Evolutionary conservation across 129 eudicot genomes (phyloP), one percentile per base, ranked within the genome.

Genomic region (Sambucus nigra): DNA sequence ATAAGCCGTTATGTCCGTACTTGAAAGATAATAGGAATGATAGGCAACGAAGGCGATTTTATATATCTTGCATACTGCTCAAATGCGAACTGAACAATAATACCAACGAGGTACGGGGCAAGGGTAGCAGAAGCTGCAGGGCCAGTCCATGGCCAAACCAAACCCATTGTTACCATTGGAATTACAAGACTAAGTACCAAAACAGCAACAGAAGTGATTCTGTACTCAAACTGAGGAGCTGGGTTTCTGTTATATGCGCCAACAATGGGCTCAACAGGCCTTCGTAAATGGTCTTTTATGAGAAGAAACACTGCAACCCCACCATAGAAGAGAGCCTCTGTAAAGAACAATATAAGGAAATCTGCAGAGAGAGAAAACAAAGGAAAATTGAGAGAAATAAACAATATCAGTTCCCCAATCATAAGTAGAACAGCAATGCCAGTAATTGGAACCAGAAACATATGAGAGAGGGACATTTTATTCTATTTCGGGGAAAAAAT

Each of bases 61-160:
- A 70, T 38, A 73, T 79, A 74, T 81, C 73, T 76, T 24, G 98
- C 84, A 72, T 91, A 91, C 77, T 82, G 98, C 81, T 91, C 98
- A 44, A 91, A 91, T 18, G 95, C 86, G 60, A 81, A 85, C 73
- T 91, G 98, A 23, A 91, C 98, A 40, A 91, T 76, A 17, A 91
- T 85, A 53, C 98, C 98, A 61, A 91, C 98, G 71, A 91, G 94
- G 66, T 91, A 91, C 0, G 98, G 98, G 28, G 98, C 98, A 27
- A 91, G 86, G 40, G 98, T 82, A 64, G 98, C 98, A 16, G 98
- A 91, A 69, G 98, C 98, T 45, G 98, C 98, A 40, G 98, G 98
- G 39, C 98, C 98, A 11, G 98, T 91, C 98, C 98, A 91, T 6
- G 98, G 98, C 98, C 98, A 91, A 41, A 91, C 98, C 53, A 81